These are phyloP conservation scores for Podospora pseudopauciseta DNA, from an alignment of 495 filamentous ascomycete species.

Conservation along the genomic window DNA sequence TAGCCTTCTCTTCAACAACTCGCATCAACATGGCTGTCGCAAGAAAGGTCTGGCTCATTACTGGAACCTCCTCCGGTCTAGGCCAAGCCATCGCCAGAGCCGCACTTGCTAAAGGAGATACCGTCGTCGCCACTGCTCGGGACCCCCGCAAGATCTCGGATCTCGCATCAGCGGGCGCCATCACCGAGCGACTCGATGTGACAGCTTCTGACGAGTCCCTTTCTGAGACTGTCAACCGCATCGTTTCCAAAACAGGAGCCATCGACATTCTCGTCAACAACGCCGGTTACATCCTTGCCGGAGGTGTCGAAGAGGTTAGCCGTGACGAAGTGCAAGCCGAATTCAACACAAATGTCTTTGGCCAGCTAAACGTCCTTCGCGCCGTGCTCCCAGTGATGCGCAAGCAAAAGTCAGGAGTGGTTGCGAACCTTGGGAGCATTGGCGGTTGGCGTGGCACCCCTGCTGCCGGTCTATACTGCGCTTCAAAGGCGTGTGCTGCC, in stretches of 20 bases:
- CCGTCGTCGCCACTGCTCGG: constrained; percentile 45
- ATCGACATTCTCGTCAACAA: constrained; percentile 52
- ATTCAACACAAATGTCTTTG: constrained; percentile 48
- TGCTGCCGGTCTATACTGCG: constrained; percentile 39
- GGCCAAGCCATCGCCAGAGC: constrained; percentile 42
- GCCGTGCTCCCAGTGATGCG: constrained; percentile 50
- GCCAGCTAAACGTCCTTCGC: constrained; percentile 40
- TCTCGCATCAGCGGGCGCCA: constrained; percentile 33
- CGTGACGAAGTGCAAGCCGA: constrained; percentile 16
- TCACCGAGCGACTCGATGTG: constrained; percentile 41
- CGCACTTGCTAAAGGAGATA: constrained; percentile 43
- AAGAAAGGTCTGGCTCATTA: constrained; percentile 43
- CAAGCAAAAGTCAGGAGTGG: constrained; percentile 37
- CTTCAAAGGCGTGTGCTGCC: constrained; percentile 42
- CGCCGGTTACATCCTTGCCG: constrained; percentile 44
- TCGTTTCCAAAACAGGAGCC: constrained; percentile 2
- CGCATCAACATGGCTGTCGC: constrained; percentile 11
- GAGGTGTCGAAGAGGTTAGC: constrained; percentile 42
- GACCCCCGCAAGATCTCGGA: constrained; percentile 27
- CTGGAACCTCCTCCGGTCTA: constrained; percentile 52
- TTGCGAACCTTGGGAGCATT: constrained; percentile 50
- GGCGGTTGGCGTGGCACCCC: constrained; percentile 46
- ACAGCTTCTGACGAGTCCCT: constrained; percentile 36
- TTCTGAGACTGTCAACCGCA: constrained; percentile 19
- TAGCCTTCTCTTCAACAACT: not conserved